Evolutionary conservation across 257 asterid species (phyloP), one percentile per base, ranked within the genome.

Genomic region (Primulina tabacum): DNA sequence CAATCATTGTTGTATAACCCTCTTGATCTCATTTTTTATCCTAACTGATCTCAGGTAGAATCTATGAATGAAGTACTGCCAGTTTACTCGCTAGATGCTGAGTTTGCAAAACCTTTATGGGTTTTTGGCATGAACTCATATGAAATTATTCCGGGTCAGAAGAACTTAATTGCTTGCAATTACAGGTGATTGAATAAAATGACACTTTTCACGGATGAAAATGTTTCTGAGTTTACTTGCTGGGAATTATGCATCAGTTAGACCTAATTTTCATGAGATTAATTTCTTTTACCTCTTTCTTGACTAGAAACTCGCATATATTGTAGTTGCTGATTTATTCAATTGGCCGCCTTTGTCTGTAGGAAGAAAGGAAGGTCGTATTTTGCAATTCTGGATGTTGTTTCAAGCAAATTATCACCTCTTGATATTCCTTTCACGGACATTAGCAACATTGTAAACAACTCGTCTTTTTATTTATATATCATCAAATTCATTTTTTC

Each of bases 81-180:
- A 32, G 85, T 93, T 70, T 89, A 86, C 83, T 71, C 89, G 14
- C 71, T 86, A 65, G 64, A 90, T 77, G 96, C 95, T 17, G 99
- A 93, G 86, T 93, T 93, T 81, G 72, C 97, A 32, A 86, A 81
- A 77, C 99, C 99, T 18, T 80, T 93, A 58, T 90, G 99, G 99
- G 76, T 83, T 72, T 93, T 93, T 78, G 97, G 99, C 70, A 71
- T 78, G 87, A 89, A 73, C 87, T 87, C 99, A 9, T 93, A 82
- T 64, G 99, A 90, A 50, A 86, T 93, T 80, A 71, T 93, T 72
- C 82, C 53, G 67, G 74, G 67, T 56, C 78, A 76, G 77, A 77
- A 81, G 71, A 79, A 75, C 73, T 74, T 86, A 74, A 80, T 93
- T 80, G 96, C 95, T 78, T 93, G 96, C 90, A 82, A 73, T 83